phyloP scores from a whole-genome alignment of 306 rosid species.

The Cyamopsis tetragonoloba region DNA sequence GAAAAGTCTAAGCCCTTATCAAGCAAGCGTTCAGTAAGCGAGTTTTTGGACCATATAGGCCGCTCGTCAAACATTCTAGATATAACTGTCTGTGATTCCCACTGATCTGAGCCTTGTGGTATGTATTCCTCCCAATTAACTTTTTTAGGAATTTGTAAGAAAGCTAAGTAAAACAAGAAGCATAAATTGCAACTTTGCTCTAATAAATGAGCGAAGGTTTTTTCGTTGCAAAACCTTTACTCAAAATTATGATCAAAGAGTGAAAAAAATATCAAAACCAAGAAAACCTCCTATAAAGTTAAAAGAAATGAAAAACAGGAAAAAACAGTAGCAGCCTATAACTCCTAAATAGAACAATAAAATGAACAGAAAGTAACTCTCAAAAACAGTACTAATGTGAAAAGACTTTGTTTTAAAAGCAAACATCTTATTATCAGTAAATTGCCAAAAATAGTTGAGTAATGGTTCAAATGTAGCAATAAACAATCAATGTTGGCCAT shows the following conservation, averaged over 20 bases:
- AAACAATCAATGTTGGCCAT: too few relatives aligned
- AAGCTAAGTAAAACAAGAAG: conserved; percentile 50
- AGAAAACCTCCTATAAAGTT: conserved; percentile 2
- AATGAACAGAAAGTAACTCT: background rate
- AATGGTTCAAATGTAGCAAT: background rate
- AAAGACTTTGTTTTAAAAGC: background rate
- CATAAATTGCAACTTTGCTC: conserved; percentile 15
- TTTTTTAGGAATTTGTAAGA: conserved; percentile 87
- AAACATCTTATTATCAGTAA: background rate
- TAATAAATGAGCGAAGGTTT: background rate
- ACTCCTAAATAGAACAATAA: background rate
- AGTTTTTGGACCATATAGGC: conserved; percentile 80
- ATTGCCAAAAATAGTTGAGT: background rate
- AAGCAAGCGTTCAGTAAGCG: conserved; percentile 55
- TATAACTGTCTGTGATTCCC: conserved; percentile 76
- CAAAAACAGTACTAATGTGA: background rate
- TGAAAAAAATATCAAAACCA: conserved; percentile 10
- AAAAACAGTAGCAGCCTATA: background rate
- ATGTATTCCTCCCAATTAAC: conserved; percentile 86
- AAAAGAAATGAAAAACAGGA: background rate
- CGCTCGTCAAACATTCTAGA: conserved; percentile 78
- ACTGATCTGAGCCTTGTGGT: conserved; percentile 67
- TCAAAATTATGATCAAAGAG: background rate
- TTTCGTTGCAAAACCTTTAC: background rate
- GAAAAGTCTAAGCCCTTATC: conserved; percentile 66